phyloP scores from a whole-genome alignment of 1,139 yeast genomes.

The Magnusiomyces sp. region DNA sequence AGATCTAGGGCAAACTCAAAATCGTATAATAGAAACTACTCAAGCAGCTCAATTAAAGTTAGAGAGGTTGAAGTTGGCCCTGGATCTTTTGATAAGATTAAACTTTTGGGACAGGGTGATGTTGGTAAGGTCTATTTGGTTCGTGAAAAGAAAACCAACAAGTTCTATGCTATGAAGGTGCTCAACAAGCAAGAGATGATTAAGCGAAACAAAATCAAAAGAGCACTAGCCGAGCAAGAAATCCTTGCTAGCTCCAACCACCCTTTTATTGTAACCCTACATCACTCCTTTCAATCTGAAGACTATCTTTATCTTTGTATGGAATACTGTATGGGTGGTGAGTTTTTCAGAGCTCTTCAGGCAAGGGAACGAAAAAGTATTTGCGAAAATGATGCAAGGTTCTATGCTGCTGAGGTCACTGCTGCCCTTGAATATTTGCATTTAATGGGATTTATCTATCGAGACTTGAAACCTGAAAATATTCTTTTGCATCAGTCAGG shows the following conservation, averaged over 20 bases:
- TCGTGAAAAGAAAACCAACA: conserved; percentile 65
- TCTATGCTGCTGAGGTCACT: conserved; percentile 94
- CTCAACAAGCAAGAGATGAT: conserved; percentile 89
- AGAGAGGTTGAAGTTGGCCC: conserved; percentile 78
- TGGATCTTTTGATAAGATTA: conserved; percentile 77
- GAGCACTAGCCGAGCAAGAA: conserved; percentile 95
- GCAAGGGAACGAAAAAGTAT: conserved; percentile 83
- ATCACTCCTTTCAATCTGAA: conserved; percentile 93
- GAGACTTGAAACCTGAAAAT: conserved; percentile 94
- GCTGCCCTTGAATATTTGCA: conserved; percentile 95
- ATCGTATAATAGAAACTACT: conserved; percentile 45
- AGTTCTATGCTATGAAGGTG: conserved; percentile 87
- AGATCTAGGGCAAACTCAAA: conserved; percentile 31
- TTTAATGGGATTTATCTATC: conserved; percentile 90
- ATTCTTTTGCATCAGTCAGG: conserved; percentile 90
- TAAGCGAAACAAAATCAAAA: conserved; percentile 83
- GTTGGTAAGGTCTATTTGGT: conserved; percentile 95
- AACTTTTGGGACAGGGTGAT: conserved; percentile 90
- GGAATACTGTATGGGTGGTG: conserved; percentile 99
- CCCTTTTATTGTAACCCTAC: conserved; percentile 92
- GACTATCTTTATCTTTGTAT: conserved; percentile 90
- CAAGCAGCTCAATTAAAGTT: conserved; percentile 58
- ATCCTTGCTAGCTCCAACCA: conserved; percentile 92
- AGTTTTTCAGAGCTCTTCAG: conserved; percentile 91
- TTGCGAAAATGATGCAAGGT: conserved; percentile 79